Evolutionary conservation across 176 grass and related monocot genomes (phyloP).

Genomic region (Carex pumila): DNA sequence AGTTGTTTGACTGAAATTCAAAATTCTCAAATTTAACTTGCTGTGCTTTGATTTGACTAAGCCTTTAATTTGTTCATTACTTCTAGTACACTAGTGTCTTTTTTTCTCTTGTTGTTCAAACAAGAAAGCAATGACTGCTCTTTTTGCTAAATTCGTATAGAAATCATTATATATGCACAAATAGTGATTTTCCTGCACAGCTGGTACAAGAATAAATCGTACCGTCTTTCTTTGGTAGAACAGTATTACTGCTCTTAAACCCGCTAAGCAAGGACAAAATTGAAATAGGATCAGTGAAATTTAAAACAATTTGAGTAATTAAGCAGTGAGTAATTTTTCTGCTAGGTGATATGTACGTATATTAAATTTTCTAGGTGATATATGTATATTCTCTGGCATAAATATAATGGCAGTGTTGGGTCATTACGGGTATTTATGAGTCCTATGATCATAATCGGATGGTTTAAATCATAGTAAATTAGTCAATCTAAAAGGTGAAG

Average conservation of each 20-base stretch:
- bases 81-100: background rate
- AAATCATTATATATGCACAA: constrained; percentile 12
- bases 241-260: background rate
- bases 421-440: background rate
- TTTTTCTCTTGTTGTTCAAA: background rate
- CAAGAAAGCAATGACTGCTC: background rate
- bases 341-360: background rate
- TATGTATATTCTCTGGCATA: too few relatives aligned
- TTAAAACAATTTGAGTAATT: background rate
- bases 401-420: too few relatives aligned
- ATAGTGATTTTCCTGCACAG: background rate
- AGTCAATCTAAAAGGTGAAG: background rate
- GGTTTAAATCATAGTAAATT: background rate
- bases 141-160: background rate
- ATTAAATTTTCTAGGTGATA: background rate
- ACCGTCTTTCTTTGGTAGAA: background rate
- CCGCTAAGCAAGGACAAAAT: background rate
- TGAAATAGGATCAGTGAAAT: background rate
- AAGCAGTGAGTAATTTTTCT: background rate
- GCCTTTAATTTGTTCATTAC: background rate
- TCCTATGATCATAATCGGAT: too few relatives aligned
- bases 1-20: constrained; percentile 3
- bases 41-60: constrained; percentile 4
- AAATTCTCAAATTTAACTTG: background rate
- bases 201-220: background rate